Conservation (phyloP, 139 green algal species). For the Zygnema circumcarinatum region DNA sequence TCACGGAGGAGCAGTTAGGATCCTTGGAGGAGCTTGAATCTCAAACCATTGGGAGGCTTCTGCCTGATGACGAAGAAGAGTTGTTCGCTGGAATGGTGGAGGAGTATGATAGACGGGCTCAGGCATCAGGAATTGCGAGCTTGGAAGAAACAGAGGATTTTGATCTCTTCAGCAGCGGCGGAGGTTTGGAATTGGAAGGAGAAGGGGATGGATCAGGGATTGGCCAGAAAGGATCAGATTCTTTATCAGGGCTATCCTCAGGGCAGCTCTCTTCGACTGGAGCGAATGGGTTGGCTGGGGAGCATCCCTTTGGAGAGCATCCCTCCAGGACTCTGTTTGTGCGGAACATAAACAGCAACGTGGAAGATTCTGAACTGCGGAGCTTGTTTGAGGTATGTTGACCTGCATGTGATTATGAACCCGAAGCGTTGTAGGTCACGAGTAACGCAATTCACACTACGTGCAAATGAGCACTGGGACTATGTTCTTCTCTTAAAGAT, state of each 20-base stretch:
- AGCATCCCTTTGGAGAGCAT: constrained; percentile 65
- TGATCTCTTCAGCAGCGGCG: constrained; percentile 55
- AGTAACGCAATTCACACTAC: too few relatives aligned
- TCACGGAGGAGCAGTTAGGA: background rate
- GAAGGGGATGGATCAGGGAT: constrained; percentile 1
- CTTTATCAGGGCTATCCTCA: background rate
- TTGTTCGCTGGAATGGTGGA: constrained; percentile 24
- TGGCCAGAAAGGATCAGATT: background rate
- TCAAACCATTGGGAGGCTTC: background rate
- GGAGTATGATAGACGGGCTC: constrained; percentile 10
- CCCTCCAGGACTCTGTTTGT: constrained; percentile 84
- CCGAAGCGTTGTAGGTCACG: too few relatives aligned
- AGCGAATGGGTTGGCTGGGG: constrained; percentile 43
- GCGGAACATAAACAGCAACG: constrained; percentile 70
- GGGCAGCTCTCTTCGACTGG: background rate
- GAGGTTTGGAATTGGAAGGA: constrained; percentile 42
- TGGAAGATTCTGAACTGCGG: constrained; percentile 63
- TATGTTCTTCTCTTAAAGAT: too few relatives aligned
- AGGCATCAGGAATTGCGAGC: background rate
- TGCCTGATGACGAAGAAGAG: constrained; percentile 41
- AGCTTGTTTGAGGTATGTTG: constrained; percentile 57
- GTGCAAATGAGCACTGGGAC: too few relatives aligned
- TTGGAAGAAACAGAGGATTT: constrained; percentile 51
- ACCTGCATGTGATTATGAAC: constrained; percentile 24
- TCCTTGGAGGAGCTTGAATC: background rate